A percentile compares a stretch with the other conserved stretches of the same genome.
These are phyloP conservation scores for Saccharum spontaneum DNA, from an alignment of 176 grass and related monocot species.

Conservation along the genomic window DNA sequence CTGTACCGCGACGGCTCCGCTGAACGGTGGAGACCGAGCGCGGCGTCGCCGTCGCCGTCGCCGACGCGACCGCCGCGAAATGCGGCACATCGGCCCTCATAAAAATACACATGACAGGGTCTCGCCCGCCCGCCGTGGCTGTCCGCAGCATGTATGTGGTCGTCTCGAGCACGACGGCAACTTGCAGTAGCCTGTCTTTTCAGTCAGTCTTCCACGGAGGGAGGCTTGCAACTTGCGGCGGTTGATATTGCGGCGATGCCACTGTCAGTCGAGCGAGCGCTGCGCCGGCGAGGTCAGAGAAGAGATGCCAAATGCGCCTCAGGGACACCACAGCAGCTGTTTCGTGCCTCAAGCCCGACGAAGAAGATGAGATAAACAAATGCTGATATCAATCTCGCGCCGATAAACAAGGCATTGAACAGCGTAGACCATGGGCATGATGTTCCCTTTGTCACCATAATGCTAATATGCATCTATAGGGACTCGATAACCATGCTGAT, in stretches of 20 bases:
- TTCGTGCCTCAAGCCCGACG: conserved; percentile 12
- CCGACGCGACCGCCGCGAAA: conserved; percentile 26
- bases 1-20: background rate
- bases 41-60: conserved; percentile 32
- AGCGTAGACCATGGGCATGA: background rate
- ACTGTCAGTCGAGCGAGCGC: background rate
- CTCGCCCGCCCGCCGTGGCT: background rate
- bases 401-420: conserved; percentile 22
- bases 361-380: conserved; percentile 43
- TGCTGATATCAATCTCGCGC: background rate
- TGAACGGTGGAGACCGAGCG: background rate
- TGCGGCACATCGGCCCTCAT: conserved; percentile 8
- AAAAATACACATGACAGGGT: background rate
- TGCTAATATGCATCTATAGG: background rate
- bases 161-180: conserved; percentile 7
- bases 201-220: no score
- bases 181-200: background rate
- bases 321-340: conserved; percentile 12
- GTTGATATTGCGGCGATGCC: background rate
- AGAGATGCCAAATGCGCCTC: conserved; percentile 11
- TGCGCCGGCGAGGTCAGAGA: background rate
- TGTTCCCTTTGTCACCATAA: conserved; percentile 1
- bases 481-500: background rate
- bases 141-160: conserved; percentile 42
- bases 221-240: background rate